phyloP scores from a whole-genome alignment of 1,284 basidiomycete genomes.

The Grifola frondosa region DNA sequence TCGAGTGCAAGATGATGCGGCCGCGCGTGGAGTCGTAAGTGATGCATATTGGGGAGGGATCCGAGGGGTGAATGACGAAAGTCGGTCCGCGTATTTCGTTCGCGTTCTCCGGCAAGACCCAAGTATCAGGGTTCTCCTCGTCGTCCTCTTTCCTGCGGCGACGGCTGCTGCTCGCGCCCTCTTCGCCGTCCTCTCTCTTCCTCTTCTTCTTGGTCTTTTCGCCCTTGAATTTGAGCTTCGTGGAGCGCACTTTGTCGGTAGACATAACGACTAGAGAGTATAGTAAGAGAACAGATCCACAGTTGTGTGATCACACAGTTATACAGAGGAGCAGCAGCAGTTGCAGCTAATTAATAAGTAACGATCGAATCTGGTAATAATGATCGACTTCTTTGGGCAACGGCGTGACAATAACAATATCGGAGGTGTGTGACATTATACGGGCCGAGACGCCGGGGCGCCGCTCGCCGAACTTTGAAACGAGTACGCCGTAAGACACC shows the following conservation, averaged over 20 bases:
- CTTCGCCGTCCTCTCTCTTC: slow-evolving; percentile 58
- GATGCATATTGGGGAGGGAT: slow-evolving; percentile 69
- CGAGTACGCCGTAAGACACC: too few relatives aligned
- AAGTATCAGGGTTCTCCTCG: slow-evolving; percentile 66
- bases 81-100: slow-evolving; percentile 80
- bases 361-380: too few relatives aligned
- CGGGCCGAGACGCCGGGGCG: slow-evolving; percentile 9
- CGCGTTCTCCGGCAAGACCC: slow-evolving; percentile 73
- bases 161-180: slow-evolving; percentile 43
- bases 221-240: slow-evolving; percentile 84
- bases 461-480: slow-evolving; percentile 16
- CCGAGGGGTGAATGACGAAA: slow-evolving; percentile 77
- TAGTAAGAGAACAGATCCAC: background rate
- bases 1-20: slow-evolving; percentile 58
- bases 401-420: too few relatives aligned
- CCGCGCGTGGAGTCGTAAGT: slow-evolving; percentile 79
- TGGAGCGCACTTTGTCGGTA: slow-evolving; percentile 56
- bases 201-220: slow-evolving; percentile 83
- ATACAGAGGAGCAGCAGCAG: too few relatives aligned
- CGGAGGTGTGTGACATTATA: too few relatives aligned
- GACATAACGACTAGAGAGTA: slow-evolving; percentile 35
- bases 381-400: too few relatives aligned
- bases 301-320: background rate
- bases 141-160: slow-evolving; percentile 51
- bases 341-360: too few relatives aligned